Evolutionary conservation across 2,329 filamentous ascomycete species (phyloP).

Genomic region (Rhynchosporium secalis): DNA sequence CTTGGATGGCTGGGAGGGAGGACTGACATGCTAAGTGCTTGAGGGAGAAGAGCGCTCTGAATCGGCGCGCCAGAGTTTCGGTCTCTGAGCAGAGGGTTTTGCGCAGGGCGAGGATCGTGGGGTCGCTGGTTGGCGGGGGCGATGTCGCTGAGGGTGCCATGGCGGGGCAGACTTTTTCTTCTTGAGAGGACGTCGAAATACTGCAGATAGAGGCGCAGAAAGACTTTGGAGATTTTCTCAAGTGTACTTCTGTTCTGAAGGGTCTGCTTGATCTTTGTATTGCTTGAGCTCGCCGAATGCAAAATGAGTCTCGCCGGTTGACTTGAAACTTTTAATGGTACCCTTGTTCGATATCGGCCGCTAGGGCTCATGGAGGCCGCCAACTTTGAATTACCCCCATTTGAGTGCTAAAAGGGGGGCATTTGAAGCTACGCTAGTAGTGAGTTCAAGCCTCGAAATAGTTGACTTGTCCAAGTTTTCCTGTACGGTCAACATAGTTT

Average conservation of each 20-base stretch:
- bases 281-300: not conserved
- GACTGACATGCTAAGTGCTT: conserved; percentile 82
- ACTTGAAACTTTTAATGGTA: not conserved
- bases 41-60: conserved; percentile 94
- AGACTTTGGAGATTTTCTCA: no score
- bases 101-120: conserved; percentile 55
- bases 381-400: not conserved
- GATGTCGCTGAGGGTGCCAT: conserved; percentile 42
- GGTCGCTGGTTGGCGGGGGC: conserved; percentile 33
- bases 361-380: not conserved
- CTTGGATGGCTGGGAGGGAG: conserved; percentile 62
- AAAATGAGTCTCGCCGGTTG: not conserved
- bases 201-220: not conserved
- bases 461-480: no score
- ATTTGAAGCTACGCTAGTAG: not conserved
- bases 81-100: conserved; percentile 77
- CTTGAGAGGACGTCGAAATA: not conserved
- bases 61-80: conserved; percentile 81
- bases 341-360: conserved; percentile 1
- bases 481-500: no score
- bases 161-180: conserved; percentile 14
- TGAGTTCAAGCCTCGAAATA: no score
- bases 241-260: no score
- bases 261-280: not conserved
- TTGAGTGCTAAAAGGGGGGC: not conserved